phyloP scores from a whole-genome alignment of 2,329 filamentous ascomycete genomes.

The Scytalidium sp. region DNA sequence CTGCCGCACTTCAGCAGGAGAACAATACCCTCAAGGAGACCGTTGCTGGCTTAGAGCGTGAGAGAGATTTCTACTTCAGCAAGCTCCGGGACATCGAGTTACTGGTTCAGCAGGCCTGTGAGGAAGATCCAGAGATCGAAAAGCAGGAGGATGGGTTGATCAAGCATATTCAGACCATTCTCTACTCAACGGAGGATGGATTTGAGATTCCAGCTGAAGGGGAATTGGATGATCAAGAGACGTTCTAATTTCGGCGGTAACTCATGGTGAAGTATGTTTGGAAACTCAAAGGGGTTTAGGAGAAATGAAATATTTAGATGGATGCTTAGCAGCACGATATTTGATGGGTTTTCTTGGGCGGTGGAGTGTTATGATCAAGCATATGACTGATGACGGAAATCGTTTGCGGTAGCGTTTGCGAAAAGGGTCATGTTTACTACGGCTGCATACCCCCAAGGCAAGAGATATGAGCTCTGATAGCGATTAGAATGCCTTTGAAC shows the following conservation, averaged over 20 bases:
- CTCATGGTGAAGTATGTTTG: background rate
- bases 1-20: conserved; percentile 76
- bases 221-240: conserved; percentile 75
- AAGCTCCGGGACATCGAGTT: conserved; percentile 97
- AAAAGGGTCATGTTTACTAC: background rate
- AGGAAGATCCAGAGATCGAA: conserved; percentile 88
- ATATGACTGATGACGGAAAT: background rate
- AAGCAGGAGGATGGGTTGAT: conserved; percentile 89
- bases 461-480: background rate
- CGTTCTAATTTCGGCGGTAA: conserved; percentile 49
- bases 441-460: background rate
- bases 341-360: background rate
- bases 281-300: background rate
- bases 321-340: background rate
- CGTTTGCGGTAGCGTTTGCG: background rate
- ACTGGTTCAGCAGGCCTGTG: conserved; percentile 86
- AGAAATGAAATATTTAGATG: background rate
- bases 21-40: conserved; percentile 90
- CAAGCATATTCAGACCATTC: conserved; percentile 93
- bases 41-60: conserved; percentile 89
- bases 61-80: conserved; percentile 98
- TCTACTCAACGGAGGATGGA: conserved; percentile 93
- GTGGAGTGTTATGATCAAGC: background rate
- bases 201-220: conserved; percentile 84
- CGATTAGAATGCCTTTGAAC: background rate